A percentile compares a stretch with the other conserved stretches of the same genome.
phyloP scores from a whole-genome alignment of 495 filamentous ascomycete species.

The Talaromyces nanjingensis region DNA sequence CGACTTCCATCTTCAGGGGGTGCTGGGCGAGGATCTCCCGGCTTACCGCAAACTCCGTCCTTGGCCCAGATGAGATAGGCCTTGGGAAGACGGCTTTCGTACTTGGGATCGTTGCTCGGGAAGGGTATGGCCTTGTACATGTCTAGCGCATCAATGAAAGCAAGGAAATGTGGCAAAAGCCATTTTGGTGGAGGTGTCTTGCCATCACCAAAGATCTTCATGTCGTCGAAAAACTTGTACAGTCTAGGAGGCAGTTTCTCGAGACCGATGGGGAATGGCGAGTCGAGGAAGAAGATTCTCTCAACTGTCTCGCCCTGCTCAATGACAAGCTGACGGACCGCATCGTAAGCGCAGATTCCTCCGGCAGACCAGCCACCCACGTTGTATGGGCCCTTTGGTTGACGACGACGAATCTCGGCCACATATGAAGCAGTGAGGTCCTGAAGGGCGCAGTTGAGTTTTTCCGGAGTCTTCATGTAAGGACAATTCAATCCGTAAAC shows the following conservation, averaged over 20 bases:
- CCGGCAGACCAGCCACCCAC: slow-evolving; percentile 81
- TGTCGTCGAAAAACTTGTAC: slow-evolving; percentile 70
- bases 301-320: slow-evolving; percentile 62
- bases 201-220: slow-evolving; percentile 67
- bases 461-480: slow-evolving; percentile 55
- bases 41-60: slow-evolving; percentile 70
- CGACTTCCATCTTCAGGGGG: slow-evolving; percentile 55
- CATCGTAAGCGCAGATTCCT: slow-evolving; percentile 83
- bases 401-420: slow-evolving; percentile 61
- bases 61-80: slow-evolving; percentile 71
- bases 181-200: slow-evolving; percentile 61
- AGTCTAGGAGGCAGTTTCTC: slow-evolving; percentile 71
- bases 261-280: slow-evolving; percentile 69
- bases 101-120: slow-evolving; percentile 33
- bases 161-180: slow-evolving; percentile 79
- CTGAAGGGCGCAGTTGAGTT: slow-evolving; percentile 49
- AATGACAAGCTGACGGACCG: slow-evolving; percentile 62
- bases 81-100: slow-evolving; percentile 42
- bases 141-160: slow-evolving; percentile 66
- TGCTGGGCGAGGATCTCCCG: slow-evolving; percentile 61
- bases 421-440: slow-evolving; percentile 52
- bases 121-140: slow-evolving; percentile 55
- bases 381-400: slow-evolving; percentile 66
- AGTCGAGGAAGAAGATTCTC: slow-evolving; percentile 73
- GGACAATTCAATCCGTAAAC: slow-evolving; percentile 61